These are phyloP conservation scores for Dothideomycetes sp. DNA, from an alignment of 2,329 filamentous ascomycete species.

Conservation along the genomic window DNA sequence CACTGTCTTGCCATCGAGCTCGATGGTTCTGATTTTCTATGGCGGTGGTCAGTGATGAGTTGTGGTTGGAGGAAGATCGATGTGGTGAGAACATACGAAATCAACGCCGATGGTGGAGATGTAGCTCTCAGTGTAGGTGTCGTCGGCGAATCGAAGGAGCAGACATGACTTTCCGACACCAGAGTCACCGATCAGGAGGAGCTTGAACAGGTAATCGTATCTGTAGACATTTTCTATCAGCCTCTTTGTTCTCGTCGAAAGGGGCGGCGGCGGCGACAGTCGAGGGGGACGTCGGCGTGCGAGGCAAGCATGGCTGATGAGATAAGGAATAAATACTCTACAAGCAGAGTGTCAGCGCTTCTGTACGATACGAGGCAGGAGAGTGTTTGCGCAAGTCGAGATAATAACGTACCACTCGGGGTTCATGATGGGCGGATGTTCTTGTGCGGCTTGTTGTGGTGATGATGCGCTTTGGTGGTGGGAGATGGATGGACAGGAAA, in stretches of 20 bases:
- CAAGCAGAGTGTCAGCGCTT: not conserved
- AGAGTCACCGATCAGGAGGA: constrained; percentile 99
- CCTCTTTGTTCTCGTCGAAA: constrained; percentile 7
- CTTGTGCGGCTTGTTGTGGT: constrained; percentile 10
- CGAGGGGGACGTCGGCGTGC: not conserved
- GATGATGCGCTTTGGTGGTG: constrained; percentile 2
- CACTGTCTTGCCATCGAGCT: constrained; percentile 98
- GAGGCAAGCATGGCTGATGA: too few species aligned
- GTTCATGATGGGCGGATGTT: constrained; percentile 58
- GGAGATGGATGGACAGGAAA: not conserved
- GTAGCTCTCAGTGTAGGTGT: constrained; percentile 99
- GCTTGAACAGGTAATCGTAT: constrained; percentile 99
- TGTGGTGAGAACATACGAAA: constrained; percentile 59
- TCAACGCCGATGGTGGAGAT: constrained; percentile 99
- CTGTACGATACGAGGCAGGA: not conserved
- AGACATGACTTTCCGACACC: constrained; percentile 99
- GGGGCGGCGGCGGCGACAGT: not conserved
- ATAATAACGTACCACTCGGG: constrained; percentile 78
- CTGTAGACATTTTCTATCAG: constrained; percentile 39
- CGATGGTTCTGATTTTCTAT: constrained; percentile 99
- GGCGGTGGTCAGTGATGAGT: constrained; percentile 23
- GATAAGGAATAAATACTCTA: not conserved
- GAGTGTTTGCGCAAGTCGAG: constrained; percentile 17
- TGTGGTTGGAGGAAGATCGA: not conserved
- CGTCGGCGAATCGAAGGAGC: constrained; percentile 93